Conservation (phyloP, 768 basidiomycete genomes). For the Sarcodon sp. region DNA sequence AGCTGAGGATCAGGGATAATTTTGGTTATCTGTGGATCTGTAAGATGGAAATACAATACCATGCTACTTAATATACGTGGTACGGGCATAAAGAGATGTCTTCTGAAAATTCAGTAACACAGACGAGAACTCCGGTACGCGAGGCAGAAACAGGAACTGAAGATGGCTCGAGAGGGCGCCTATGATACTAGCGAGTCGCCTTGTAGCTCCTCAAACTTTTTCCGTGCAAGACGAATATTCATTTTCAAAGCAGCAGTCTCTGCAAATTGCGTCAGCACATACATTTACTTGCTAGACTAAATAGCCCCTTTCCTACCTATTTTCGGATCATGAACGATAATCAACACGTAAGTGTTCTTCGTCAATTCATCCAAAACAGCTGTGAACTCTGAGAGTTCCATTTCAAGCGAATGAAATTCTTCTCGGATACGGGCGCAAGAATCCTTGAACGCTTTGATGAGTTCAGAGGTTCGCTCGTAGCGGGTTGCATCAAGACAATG, state of each 20-base stretch:
- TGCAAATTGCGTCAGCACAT: conserved; percentile 17
- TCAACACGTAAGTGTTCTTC: conserved; percentile 82
- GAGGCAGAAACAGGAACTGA: too few relatives aligned
- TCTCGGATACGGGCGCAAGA: conserved; percentile 77
- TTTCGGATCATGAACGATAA: conserved; percentile 81
- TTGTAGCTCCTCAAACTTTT: conserved; percentile 85
- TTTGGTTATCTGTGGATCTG: neutral
- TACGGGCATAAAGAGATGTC: too few relatives aligned
- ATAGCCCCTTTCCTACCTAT: conserved; percentile 43
- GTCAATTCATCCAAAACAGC: conserved; percentile 91
- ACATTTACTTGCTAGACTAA: neutral
- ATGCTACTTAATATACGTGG: too few relatives aligned
- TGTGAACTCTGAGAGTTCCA: conserved; percentile 77
- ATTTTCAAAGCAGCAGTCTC: conserved; percentile 82
- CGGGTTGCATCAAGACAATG: conserved; percentile 53
- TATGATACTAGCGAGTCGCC: conserved; percentile 38
- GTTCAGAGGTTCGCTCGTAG: conserved; percentile 81
- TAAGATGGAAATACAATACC: neutral
- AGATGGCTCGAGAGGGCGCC: too few relatives aligned
- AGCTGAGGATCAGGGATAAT: conserved; percentile 47
- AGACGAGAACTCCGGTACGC: too few relatives aligned
- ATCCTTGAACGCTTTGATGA: conserved; percentile 93
- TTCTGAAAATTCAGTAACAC: too few relatives aligned
- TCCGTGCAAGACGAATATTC: conserved; percentile 77
- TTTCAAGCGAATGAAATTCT: conserved; percentile 78